These are phyloP conservation scores for Penicillium crustosum DNA, from an alignment of 2,329 filamentous ascomycete species.

Conservation along the genomic window DNA sequence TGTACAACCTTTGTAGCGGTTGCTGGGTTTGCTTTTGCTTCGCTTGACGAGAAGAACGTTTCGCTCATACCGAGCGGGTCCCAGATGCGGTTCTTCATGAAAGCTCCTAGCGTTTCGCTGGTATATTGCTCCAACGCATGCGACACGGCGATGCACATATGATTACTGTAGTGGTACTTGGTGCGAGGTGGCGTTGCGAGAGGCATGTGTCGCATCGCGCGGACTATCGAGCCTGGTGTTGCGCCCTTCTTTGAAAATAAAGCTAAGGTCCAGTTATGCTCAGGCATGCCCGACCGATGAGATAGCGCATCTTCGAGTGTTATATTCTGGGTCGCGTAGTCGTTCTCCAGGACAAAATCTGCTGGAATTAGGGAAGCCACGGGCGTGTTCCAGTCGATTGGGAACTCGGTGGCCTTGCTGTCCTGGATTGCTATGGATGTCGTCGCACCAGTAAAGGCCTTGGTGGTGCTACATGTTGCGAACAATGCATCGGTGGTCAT, in stretches of 20 bases:
- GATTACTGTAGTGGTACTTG: slow-evolving; percentile 23
- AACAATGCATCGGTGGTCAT: slow-evolving; percentile 29
- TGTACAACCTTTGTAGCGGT: slow-evolving; percentile 9
- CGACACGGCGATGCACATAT: slow-evolving; percentile 26
- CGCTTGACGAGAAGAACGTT: slow-evolving; percentile 22
- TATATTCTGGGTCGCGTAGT: slow-evolving; percentile 27
- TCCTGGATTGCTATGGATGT: slow-evolving; percentile 23
- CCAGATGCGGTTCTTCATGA: slow-evolving; percentile 25
- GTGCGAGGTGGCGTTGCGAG: slow-evolving; percentile 20
- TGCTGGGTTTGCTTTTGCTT: slow-evolving; percentile 12
- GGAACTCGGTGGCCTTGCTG: slow-evolving; percentile 8
- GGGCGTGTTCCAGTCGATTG: slow-evolving; percentile 38
- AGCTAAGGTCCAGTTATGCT: slow-evolving; percentile 11
- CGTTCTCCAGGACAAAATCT: slow-evolving; percentile 33
- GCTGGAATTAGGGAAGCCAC: slow-evolving; percentile 37
- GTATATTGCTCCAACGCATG: slow-evolving; percentile 17
- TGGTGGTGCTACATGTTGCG: slow-evolving; percentile 28
- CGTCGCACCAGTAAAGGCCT: slow-evolving; percentile 28
- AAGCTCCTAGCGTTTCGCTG: slow-evolving; percentile 9
- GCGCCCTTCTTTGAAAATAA: not conserved
- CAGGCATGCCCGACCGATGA: slow-evolving; percentile 33
- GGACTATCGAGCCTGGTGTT: slow-evolving; percentile 10
- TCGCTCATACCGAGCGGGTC: slow-evolving; percentile 23
- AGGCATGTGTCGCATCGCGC: slow-evolving; percentile 22
- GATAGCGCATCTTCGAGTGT: slow-evolving; percentile 38